Conservation (phyloP, 2,329 filamentous ascomycete genomes). For the Aspergillus pseudoviridinutans region DNA sequence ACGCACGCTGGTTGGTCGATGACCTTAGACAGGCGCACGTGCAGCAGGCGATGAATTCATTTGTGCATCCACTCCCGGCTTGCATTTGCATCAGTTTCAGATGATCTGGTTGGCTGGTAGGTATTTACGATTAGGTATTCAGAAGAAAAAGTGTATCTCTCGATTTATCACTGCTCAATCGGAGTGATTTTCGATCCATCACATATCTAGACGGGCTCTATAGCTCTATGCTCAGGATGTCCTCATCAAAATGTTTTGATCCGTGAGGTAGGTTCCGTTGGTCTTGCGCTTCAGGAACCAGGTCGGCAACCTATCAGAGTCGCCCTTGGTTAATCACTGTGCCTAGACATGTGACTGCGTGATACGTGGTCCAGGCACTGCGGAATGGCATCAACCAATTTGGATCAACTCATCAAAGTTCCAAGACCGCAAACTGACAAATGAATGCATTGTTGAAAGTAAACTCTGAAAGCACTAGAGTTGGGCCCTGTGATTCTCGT, state of each 20-base stretch:
- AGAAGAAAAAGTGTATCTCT: not conserved
- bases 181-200: too few species aligned
- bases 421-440: not conserved
- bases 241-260: not conserved
- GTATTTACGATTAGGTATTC: not conserved
- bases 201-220: too few species aligned
- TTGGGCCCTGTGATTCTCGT: too few species aligned
- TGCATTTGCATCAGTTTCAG: not conserved
- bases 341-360: not conserved
- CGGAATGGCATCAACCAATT: not conserved
- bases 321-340: not conserved
- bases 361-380: too few species aligned
- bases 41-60: constrained; percentile 15
- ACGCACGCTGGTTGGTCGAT: not conserved
- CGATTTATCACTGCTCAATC: too few species aligned
- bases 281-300: not conserved
- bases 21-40: constrained; percentile 9
- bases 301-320: not conserved
- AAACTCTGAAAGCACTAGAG: too few species aligned
- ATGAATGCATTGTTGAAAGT: too few species aligned
- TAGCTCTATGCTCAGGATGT: not conserved
- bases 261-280: not conserved
- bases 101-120: constrained; percentile 4
- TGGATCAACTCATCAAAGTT: not conserved
- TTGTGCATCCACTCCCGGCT: constrained; percentile 6